Evolutionary conservation across 2,329 filamentous ascomycete genomes (phyloP).

Genomic region (Xylaria arbuscula): DNA sequence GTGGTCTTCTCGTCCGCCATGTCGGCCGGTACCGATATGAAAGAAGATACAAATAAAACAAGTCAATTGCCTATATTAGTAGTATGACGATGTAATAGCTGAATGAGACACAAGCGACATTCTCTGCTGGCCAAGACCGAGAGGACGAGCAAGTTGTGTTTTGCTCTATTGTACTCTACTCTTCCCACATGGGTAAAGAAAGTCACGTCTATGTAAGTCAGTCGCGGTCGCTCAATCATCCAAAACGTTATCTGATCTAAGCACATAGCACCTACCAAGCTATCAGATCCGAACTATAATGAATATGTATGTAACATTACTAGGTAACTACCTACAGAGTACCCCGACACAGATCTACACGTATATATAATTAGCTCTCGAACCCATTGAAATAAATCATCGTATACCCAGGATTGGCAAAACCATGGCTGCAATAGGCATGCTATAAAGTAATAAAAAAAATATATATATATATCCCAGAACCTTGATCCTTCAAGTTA

Average conservation of each 20-base stretch:
- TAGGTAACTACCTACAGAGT: background rate
- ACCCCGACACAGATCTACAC: too few species aligned
- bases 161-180: background rate
- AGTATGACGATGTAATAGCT: background rate
- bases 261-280: background rate
- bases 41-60: background rate
- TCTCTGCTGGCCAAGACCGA: background rate
- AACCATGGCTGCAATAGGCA: background rate
- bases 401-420: background rate
- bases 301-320: too few species aligned
- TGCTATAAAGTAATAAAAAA: background rate
- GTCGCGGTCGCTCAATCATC: background rate
- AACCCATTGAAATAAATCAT: background rate
- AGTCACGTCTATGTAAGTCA: background rate
- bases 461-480: background rate
- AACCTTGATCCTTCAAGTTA: background rate
- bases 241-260: slow-evolving; percentile 3
- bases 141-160: background rate
- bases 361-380: background rate
- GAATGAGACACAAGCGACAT: background rate
- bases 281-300: background rate
- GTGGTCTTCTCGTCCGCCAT: slow-evolving; percentile 24
- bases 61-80: background rate
- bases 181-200: background rate
- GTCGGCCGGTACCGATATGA: background rate